phyloP scores from a whole-genome alignment of 2,329 filamentous ascomycete genomes.

The Aspergillus neoniger region DNA sequence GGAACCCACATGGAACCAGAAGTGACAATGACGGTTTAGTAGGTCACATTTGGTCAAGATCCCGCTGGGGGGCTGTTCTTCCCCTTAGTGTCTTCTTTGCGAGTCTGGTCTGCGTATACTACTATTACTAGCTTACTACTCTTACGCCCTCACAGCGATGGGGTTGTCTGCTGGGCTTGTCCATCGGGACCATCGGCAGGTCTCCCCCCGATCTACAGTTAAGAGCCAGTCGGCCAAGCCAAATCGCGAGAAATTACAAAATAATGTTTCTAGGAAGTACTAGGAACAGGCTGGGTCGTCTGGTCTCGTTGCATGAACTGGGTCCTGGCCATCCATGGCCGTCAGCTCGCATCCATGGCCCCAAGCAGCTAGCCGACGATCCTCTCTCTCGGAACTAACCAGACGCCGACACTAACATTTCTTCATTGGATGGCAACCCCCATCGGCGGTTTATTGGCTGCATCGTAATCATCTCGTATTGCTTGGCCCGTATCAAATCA shows the following conservation, averaged over 20 bases:
- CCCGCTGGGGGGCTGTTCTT: too few species aligned
- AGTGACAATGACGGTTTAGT: background rate
- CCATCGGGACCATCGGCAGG: background rate
- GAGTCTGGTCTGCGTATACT: background rate
- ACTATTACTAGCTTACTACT: too few species aligned
- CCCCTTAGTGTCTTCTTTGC: background rate
- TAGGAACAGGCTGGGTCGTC: background rate
- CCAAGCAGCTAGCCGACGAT: slow-evolving; percentile 12
- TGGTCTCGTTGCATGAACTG: background rate
- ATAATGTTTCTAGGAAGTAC: background rate
- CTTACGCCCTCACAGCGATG: too few species aligned
- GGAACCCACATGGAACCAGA: slow-evolving; percentile 2
- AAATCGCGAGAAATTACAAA: background rate
- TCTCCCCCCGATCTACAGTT: background rate
- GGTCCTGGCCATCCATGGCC: background rate
- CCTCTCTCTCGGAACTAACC: background rate
- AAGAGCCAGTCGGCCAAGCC: background rate
- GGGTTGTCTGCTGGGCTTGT: background rate
- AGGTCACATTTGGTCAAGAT: background rate
- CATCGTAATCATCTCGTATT: background rate
- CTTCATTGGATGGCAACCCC: background rate
- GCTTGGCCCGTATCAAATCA: background rate
- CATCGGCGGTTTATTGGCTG: background rate
- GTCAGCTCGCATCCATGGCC: slow-evolving; percentile 3
- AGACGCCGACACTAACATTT: background rate